A percentile compares a stretch with the other conserved stretches of the same genome.
Evolutionary conservation across 257 asterid species (phyloP).

Genomic region (Solanum bulbocastanum): DNA sequence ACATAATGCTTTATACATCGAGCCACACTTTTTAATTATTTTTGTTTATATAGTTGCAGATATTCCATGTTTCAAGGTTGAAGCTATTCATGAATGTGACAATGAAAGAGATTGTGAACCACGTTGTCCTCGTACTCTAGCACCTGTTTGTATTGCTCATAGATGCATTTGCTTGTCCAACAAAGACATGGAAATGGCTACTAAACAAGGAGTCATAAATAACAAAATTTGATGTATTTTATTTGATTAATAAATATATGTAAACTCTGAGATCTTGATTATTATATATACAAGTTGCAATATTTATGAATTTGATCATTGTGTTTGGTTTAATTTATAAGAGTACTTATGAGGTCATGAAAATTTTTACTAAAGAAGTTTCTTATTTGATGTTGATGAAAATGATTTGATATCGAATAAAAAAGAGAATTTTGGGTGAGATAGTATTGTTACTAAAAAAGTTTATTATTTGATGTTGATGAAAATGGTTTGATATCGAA

Average conservation of each 20-base stretch:
- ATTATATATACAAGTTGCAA: background rate
- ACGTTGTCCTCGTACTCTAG: background rate
- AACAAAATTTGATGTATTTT: background rate
- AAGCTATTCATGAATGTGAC: background rate
- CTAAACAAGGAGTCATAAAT: background rate
- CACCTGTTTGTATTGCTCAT: background rate
- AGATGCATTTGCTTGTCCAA: background rate
- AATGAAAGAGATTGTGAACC: background rate
- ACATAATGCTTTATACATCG: background rate
- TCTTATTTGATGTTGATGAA: too few species aligned
- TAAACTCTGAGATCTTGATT: background rate
- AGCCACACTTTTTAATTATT: background rate
- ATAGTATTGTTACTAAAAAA: too few species aligned
- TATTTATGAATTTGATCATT: background rate
- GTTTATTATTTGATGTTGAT: too few species aligned
- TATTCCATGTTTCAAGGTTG: background rate
- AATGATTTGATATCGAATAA: too few species aligned
- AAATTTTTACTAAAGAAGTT: too few species aligned
- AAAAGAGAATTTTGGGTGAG: background rate
- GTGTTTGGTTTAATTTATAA: background rate
- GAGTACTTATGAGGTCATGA: background rate
- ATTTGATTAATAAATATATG: background rate
- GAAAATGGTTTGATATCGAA: too few species aligned
- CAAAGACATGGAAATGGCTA: background rate
- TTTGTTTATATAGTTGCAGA: background rate